Evolutionary conservation across 2,329 filamentous ascomycete genomes (phyloP).

Genomic region (Fusarium austroafricanum): DNA sequence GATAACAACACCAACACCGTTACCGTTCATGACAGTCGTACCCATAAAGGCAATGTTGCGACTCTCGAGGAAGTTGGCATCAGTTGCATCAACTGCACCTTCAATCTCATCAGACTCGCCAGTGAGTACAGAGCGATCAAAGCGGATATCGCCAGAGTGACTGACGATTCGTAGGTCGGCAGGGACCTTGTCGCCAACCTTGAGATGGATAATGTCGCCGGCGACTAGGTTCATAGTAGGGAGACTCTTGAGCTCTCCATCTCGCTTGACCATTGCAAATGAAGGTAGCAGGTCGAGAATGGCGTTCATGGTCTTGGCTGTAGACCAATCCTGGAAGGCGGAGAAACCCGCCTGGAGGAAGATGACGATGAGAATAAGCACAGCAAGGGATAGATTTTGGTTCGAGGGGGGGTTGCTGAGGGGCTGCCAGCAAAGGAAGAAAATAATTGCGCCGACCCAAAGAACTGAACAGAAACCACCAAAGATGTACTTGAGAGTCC

Average conservation of each 20-base stretch:
- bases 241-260: conserved; percentile 56
- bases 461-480: conserved; percentile 61
- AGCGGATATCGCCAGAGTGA: conserved; percentile 57
- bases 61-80: conserved; percentile 56
- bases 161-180: conserved; percentile 59
- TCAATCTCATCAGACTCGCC: conserved; percentile 57
- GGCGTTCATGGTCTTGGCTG: conserved; percentile 59
- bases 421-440: conserved; percentile 62
- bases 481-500: conserved; percentile 57
- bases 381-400: conserved; percentile 59
- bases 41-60: conserved; percentile 59
- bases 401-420: conserved; percentile 57
- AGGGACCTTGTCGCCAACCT: conserved; percentile 61
- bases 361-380: conserved; percentile 61
- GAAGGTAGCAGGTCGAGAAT: conserved; percentile 59
- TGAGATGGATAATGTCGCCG: conserved; percentile 60
- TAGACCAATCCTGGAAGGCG: conserved; percentile 62
- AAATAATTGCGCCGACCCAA: conserved; percentile 60
- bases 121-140: conserved; percentile 56
- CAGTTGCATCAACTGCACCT: conserved; percentile 54
- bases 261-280: conserved; percentile 57
- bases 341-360: conserved; percentile 59
- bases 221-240: conserved; percentile 57
- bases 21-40: conserved; percentile 56
- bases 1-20: conserved; percentile 54